A percentile compares a stretch with the other conserved stretches of the same genome.
These are phyloP conservation scores for Penicillium hordei DNA, from an alignment of 2,329 filamentous ascomycete species.

Conservation along the genomic window DNA sequence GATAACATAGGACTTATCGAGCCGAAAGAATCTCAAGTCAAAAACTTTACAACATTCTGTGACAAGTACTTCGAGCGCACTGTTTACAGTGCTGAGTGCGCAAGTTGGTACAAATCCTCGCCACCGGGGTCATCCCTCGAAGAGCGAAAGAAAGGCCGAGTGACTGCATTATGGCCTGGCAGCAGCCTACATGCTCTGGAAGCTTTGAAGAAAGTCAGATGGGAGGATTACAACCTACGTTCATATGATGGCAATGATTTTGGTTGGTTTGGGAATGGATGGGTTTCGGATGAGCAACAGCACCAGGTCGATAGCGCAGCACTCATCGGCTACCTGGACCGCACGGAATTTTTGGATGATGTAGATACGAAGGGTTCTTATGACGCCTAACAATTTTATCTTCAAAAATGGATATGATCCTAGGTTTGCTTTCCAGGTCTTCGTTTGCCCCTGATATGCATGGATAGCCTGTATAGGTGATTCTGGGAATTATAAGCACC, in stretches of 20 bases:
- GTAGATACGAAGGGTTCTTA: background rate
- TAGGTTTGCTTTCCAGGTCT: background rate
- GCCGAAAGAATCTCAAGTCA: constrained; percentile 39
- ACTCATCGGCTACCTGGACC: background rate
- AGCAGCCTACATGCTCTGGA: constrained; percentile 39
- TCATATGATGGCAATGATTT: constrained; percentile 48
- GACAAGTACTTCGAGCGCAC: constrained; percentile 48
- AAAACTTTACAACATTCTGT: constrained; percentile 51
- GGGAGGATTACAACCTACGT: constrained; percentile 50
- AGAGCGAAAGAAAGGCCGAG: constrained; percentile 34
- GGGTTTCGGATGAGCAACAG: constrained; percentile 31
- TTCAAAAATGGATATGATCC: too few relatives aligned
- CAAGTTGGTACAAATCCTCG: constrained; percentile 53
- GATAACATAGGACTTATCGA: constrained; percentile 48
- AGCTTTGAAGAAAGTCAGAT: constrained; percentile 40
- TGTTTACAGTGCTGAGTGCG: constrained; percentile 40
- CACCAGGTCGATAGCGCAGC: background rate
- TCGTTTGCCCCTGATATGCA: background rate
- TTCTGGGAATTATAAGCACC: too few relatives aligned
- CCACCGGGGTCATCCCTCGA: constrained; percentile 29
- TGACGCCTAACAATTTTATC: background rate
- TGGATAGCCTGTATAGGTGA: too few relatives aligned
- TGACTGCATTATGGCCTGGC: constrained; percentile 48
- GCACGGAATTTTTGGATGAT: background rate
- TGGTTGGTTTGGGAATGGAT: constrained; percentile 52